These are phyloP conservation scores for Chlorella sp. DNA, from an alignment of 139 green algal species.

Conservation along the genomic window DNA sequence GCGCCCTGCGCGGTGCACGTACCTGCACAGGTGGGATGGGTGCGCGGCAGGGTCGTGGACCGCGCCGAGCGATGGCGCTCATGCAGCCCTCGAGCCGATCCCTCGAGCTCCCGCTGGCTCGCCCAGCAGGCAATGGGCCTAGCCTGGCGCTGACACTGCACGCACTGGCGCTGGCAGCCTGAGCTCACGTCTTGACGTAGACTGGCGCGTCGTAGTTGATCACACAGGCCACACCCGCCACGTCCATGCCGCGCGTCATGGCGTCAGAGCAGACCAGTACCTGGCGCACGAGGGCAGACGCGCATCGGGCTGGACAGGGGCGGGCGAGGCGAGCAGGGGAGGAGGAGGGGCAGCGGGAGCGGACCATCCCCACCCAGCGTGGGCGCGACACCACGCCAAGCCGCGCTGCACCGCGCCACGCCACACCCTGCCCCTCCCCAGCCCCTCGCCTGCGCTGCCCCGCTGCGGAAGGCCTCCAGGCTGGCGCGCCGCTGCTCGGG, in stretches of 20 bases:
- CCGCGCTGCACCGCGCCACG: no score
- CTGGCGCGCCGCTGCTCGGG: conserved; percentile 15
- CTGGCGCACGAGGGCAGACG: neutral
- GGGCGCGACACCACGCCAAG: neutral
- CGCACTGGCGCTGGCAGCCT: no score
- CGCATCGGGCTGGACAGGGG: neutral
- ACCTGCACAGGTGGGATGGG: no score
- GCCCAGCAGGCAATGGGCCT: no score
- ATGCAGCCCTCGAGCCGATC: no score
- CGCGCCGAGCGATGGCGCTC: no score
- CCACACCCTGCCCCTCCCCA: neutral
- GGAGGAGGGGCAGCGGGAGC: neutral
- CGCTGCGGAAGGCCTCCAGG: conserved; percentile 52
- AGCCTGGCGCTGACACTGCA: no score
- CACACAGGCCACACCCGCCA: conserved; percentile 62
- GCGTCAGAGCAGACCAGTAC: conserved; percentile 88
- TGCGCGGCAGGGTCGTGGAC: no score
- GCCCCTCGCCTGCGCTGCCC: conserved; percentile 24
- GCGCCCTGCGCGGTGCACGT: conserved; percentile 75
- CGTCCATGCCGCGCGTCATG: conserved; percentile 90
- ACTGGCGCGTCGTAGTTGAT: conserved; percentile 91
- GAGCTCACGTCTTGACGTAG: conserved; percentile 88
- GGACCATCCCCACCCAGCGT: neutral
- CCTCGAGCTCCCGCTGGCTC: no score
- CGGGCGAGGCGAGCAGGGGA: neutral